Base-by-base conservation (phyloP, 2,329 filamentous ascomycete species). In the Diaporthe eres region DNA sequence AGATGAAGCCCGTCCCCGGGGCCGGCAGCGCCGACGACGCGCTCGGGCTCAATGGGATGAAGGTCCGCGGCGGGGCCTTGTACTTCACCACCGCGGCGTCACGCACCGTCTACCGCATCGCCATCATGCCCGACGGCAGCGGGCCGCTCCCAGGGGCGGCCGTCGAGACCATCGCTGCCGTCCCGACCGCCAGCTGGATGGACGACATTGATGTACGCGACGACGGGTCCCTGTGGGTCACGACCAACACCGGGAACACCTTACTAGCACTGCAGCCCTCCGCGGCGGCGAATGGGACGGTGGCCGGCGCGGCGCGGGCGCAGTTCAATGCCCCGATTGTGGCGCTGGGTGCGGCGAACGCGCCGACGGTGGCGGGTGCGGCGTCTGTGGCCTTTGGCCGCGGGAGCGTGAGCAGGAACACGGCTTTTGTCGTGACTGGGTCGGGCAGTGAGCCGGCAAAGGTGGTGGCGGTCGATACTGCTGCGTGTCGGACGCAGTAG, bases 31-130 rank as follows among this genome's bases (percentile, higher is more conserved):
- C 42, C 15, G 72, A 74, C 61, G 72, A 74, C 51, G 72, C 72
- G 28, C 49, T 80, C 17, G 81, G 81, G 22, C 76, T 81, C 72
- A 82, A 82, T 39, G 81, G 81, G 10, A 71, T 82, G 13, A 81
- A 81, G 61, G 75, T 81, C 39, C 75, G 72, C 25, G 75, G 57
- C n/a, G 79, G 78, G 0, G 78, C 78, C 47, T 70, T 81, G 60
- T 82, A 82, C 76, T 82, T 80, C 78, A 79, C 78, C 55, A 80
- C 82, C 72, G 78, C 78, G n/a, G 72, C 72, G 37, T 65, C 72
- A 39, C 51, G 72, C 13, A 74, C 72, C 19, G 44, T 74, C 49
- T 68, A 68, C 51, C 72, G 72, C 7, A 42, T 74, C 39, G 72
- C 51, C n/a, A 74, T 74, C 28, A 34, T 37, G 49, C 51, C 72